Base-by-base conservation (phyloP, 768 basidiomycete species). In the Tricholoma furcatifolium region DNA sequence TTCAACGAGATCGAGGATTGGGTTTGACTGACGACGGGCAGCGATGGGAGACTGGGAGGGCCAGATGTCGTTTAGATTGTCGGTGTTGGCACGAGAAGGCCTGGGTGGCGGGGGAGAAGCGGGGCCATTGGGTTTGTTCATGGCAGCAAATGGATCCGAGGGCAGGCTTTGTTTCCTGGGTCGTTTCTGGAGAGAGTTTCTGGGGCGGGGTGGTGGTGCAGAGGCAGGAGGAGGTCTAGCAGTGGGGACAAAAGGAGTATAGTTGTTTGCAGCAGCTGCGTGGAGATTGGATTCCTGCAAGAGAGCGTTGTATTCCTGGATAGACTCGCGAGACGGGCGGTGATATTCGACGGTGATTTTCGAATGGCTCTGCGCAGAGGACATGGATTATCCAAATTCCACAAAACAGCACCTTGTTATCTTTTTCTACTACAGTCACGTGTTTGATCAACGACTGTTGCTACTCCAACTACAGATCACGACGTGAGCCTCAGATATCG, bases 61-160 rank as follows among this genome's bases (percentile, higher is more conserved):
- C 66, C 85, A 86, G 62, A 92, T 71, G 70, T 93, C 91, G 69
- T 79, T 84, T 44, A 93, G 76, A 50, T 78, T 91, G 31, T 85
- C 87, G 4, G 91, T 93, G 67, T 93, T 93, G 54, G 87, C 87
- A 51, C 91, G 81, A 42, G 89, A 91, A 0, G 91, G 91, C 40
- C 91, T 81, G 2, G 87, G 84, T 8, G 91, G 91, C 1, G 89
- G 83, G 0, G 82, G 70, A 2, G 77, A 63, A 27, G 27, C 38
- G 47, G 18, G 2, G 38, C 8, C 67, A 62, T 61, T 70, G 51
- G 69, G 61, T 66, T 54, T 64, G 62, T 53, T 60, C 60, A 65
- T 62, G 42, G 71, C 65, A 11, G 82, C 82, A 63, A 85, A 85
- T 1, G 84, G 84, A 69, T 87, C 84, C 70, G 72, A 65, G 1